These are phyloP conservation scores for Paramecium primaurelia DNA, from an alignment of 73 alveolate species.

Conservation along the genomic window DNA sequence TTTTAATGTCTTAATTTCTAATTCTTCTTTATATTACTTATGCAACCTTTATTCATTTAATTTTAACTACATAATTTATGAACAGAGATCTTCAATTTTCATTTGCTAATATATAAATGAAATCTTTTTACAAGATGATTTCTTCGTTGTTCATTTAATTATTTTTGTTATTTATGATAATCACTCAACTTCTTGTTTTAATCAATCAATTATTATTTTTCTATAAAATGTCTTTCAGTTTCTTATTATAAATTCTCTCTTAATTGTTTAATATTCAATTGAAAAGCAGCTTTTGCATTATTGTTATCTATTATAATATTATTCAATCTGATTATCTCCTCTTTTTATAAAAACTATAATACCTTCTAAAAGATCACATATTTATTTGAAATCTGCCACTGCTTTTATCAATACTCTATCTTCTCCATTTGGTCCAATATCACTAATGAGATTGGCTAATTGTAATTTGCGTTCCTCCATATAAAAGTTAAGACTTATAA, in stretches of 20 bases:
- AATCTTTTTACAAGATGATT: not conserved
- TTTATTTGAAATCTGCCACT: slow-evolving; percentile 30
- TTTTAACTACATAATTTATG: not conserved
- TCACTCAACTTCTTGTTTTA: not conserved
- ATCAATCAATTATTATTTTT: slow-evolving; percentile 19
- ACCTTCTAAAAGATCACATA: slow-evolving; percentile 40
- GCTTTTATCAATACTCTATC: slow-evolving; percentile 19
- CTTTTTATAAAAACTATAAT: not conserved
- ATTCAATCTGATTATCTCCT: slow-evolving; percentile 26
- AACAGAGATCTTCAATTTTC: not conserved
- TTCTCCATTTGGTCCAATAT: slow-evolving; percentile 31
- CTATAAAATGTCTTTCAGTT: not conserved
- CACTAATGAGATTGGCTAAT: not conserved
- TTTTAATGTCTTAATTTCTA: not conserved
- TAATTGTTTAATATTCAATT: not conserved
- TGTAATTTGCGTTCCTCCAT: slow-evolving; percentile 27
- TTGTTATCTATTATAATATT: not conserved
- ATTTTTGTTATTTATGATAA: not conserved
- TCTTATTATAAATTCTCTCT: not conserved
- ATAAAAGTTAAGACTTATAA: slow-evolving; percentile 20
- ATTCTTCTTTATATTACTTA: not conserved
- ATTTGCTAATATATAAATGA: not conserved
- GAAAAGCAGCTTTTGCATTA: not conserved
- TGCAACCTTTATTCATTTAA: not conserved
- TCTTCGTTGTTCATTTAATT: not conserved